Conservation (phyloP, 257 asterid genomes). For the Cinchona pubescens region DNA sequence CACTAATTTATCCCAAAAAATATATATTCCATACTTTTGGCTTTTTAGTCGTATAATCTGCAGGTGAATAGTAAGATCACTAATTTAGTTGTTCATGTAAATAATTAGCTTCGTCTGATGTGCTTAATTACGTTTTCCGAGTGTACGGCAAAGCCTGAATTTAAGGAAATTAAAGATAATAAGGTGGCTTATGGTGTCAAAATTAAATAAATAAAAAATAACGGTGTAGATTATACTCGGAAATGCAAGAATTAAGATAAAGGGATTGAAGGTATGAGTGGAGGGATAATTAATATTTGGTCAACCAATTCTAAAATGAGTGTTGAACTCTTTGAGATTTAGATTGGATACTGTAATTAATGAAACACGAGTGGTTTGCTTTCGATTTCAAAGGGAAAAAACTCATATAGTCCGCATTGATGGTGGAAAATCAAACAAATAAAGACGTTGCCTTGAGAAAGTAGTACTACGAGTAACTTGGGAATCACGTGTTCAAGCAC, state of each 20-base stretch:
- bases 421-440: not conserved
- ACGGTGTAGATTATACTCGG: too few species aligned
- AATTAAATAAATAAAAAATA: not conserved
- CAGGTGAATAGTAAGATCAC: not conserved
- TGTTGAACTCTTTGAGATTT: not conserved
- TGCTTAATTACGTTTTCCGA: not conserved
- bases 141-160: conserved; percentile 8
- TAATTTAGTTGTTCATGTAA: not conserved
- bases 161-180: conserved; percentile 7
- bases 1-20: too few species aligned
- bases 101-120: not conserved
- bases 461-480: conserved; percentile 3
- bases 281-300: not conserved
- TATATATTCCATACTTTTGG: not conserved
- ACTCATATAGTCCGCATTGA: not conserved
- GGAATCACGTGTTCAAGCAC: conserved; percentile 1
- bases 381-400: not conserved
- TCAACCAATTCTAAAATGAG: not conserved
- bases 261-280: not conserved
- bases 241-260: too few species aligned
- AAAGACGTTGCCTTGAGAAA: conserved; percentile 10
- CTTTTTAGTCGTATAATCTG: not conserved
- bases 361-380: not conserved
- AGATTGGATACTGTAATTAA: not conserved
- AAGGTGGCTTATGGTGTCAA: not conserved